Evolutionary conservation across 345 rosid genomes (phyloP).

Genomic region (Lumnitzera racemosa): DNA sequence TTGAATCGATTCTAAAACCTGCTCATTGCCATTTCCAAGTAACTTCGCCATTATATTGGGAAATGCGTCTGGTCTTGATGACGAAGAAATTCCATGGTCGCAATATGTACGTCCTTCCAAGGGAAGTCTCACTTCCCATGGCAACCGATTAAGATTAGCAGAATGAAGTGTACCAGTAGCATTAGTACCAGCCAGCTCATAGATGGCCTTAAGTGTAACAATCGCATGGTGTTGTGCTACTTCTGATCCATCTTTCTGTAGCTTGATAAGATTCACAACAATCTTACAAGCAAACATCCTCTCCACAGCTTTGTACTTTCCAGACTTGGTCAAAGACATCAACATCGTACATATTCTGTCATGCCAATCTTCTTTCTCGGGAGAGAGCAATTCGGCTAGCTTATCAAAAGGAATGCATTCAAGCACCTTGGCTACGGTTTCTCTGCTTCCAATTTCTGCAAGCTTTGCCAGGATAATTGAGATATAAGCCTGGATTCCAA

Average conservation of each 20-base stretch:
- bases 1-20: slow-evolving; percentile 16
- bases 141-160: slow-evolving; percentile 16
- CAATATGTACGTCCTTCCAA: slow-evolving; percentile 15
- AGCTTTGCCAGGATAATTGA: slow-evolving; percentile 22
- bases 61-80: slow-evolving; percentile 14
- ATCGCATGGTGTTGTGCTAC: slow-evolving; percentile 21
- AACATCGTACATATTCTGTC: slow-evolving; percentile 21
- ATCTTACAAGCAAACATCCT: slow-evolving; percentile 22
- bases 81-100: slow-evolving; percentile 7
- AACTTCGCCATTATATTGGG: slow-evolving; percentile 18
- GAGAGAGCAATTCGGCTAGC: slow-evolving; percentile 16
- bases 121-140: slow-evolving; percentile 26
- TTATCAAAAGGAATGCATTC: slow-evolving; percentile 17
- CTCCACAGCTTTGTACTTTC: slow-evolving; percentile 27
- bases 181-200: slow-evolving; percentile 16
- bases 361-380: slow-evolving; percentile 14
- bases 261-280: slow-evolving; percentile 20
- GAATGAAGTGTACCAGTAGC: slow-evolving; percentile 13
- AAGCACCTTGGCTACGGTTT: slow-evolving; percentile 24
- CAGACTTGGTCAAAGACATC: slow-evolving; percentile 24
- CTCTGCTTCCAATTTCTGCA: slow-evolving; percentile 21
- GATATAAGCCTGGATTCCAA: slow-evolving; percentile 13
- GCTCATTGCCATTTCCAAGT: slow-evolving; percentile 6
- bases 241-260: slow-evolving; percentile 22
- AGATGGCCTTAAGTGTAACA: slow-evolving; percentile 24